Base-by-base conservation (phyloP, 805 yeast genomes). In the Candida glaebosa region DNA sequence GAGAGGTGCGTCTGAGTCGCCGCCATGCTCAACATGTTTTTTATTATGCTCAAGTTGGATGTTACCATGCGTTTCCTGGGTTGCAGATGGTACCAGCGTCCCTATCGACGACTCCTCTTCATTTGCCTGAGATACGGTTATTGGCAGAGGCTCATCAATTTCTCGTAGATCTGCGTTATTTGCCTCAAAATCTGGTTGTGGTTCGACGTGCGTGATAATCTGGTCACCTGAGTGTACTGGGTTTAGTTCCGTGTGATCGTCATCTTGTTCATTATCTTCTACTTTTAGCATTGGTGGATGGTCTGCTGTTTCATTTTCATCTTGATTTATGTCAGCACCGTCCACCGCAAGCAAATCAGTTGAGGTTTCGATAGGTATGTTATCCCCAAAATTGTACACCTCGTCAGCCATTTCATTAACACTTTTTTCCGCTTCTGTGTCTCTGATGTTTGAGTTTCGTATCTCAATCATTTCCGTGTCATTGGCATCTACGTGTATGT, bases 151-250 rank as follows among this genome's bases (percentile, higher is more conserved):
- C 26, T 18, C 33, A 5, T n/a, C 35, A 18, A 17, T 16, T 33
- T 49, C 49, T 10, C 38, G 18, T 40, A 35, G 42, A n/a, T 44
- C 51, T 2, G 25, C 37, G 16, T 45, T 46, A n/a, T 30, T 41
- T 0, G 39, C 24, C 3, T 30, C 31, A n/a, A 32, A 18, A 10
- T 17, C 8, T 22, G 24, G 39, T 24, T 34, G 15, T 12, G 24
- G 3, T 3, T 14, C 32, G 7, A 9, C 15, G 9, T 28, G 12
- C 7, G 5, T 5, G 31, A 5, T 9, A 12, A 12, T 6, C 14
- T 9, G 5, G 16, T 28, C 12, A 10, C 14, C 14, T 6, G 31
- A 12, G 31, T 12, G 9, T 28, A 16, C 14, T 6, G 16, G 6
- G 10, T 10, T 22, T 22, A 22, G 10, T 10, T 22, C 26, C 6